These are phyloP conservation scores for Pterocarpus santalinus DNA, from an alignment of 306 rosid species.

Conservation along the genomic window DNA sequence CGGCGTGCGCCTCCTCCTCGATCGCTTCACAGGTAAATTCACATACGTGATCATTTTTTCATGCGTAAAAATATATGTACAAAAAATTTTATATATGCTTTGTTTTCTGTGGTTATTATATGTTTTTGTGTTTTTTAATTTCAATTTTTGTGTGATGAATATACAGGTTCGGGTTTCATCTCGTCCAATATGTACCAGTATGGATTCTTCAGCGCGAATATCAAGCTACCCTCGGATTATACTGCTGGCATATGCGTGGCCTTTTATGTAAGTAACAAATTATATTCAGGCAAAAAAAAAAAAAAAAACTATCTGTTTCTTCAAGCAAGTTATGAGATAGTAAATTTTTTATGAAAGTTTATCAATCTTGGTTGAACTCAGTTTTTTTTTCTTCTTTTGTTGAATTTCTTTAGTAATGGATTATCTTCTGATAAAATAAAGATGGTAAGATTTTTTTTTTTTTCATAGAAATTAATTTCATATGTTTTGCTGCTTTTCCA, in stretches of 20 bases:
- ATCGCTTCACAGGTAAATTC: slow-evolving; percentile 78
- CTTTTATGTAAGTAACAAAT: slow-evolving; percentile 72
- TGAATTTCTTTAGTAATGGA: neutral
- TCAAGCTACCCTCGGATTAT: slow-evolving; percentile 89
- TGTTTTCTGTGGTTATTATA: neutral
- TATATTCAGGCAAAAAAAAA: too few relatives aligned
- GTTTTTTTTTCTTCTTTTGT: neutral
- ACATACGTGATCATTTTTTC: neutral
- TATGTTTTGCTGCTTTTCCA: neutral
- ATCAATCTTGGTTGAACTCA: neutral
- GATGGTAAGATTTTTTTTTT: neutral
- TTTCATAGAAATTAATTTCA: too few relatives aligned
- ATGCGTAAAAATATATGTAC: too few relatives aligned
- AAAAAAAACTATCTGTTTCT: neutral
- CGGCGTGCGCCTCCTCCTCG: slow-evolving; percentile 87
- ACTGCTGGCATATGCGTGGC: slow-evolving; percentile 92
- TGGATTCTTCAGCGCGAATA: slow-evolving; percentile 93
- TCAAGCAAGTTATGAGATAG: neutral
- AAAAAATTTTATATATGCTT: neutral
- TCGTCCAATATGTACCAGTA: slow-evolving; percentile 81
- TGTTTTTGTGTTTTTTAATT: neutral
- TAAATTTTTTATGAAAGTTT: neutral
- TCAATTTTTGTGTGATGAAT: neutral
- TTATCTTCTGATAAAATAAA: neutral
- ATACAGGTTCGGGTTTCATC: slow-evolving; percentile 86